phyloP scores from a whole-genome alignment of 805 yeast species.

The Schwanniomyces polymorphus region DNA sequence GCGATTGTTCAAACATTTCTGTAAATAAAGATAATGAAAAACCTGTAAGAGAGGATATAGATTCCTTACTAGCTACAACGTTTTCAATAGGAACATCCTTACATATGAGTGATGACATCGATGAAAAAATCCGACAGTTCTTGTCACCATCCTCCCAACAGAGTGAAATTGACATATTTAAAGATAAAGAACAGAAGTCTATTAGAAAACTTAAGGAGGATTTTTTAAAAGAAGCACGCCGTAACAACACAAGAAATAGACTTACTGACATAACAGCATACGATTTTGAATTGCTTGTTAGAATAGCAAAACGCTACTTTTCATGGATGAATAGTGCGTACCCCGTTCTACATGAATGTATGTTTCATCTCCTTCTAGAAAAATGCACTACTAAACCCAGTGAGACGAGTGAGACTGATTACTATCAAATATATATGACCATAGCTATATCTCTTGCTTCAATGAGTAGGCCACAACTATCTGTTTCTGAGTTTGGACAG shows the following conservation, averaged over 20 bases:
- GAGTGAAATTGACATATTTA: conserved; percentile 8
- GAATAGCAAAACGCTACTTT: conserved; percentile 8
- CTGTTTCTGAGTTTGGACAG: conserved; percentile 10
- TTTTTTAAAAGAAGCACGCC: conserved; percentile 6
- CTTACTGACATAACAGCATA: conserved; percentile 9
- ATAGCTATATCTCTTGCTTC: conserved; percentile 11
- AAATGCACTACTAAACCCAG: conserved; percentile 5
- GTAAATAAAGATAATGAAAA: neutral
- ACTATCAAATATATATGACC: conserved; percentile 10
- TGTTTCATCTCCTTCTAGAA: conserved; percentile 7
- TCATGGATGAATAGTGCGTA: conserved; percentile 12
- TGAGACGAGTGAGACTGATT: conserved; percentile 6
- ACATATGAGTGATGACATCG: conserved; percentile 8
- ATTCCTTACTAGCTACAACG: conserved; percentile 2
- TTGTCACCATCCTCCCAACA: neutral
- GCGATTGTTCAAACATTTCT: too few species aligned
- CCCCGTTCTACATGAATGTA: conserved; percentile 11
- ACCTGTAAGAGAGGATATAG: conserved; percentile 2
- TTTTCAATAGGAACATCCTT: neutral
- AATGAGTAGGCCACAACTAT: conserved; percentile 8
- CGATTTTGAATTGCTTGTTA: conserved; percentile 5
- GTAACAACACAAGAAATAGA: conserved; percentile 6
- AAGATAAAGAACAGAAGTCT: conserved; percentile 9
- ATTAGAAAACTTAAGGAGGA: conserved; percentile 9
- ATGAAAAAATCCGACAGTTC: conserved; percentile 6